Evolutionary conservation across 179 eudicot genomes (phyloP).

Genomic region (Heliamphora pulchella): DNA sequence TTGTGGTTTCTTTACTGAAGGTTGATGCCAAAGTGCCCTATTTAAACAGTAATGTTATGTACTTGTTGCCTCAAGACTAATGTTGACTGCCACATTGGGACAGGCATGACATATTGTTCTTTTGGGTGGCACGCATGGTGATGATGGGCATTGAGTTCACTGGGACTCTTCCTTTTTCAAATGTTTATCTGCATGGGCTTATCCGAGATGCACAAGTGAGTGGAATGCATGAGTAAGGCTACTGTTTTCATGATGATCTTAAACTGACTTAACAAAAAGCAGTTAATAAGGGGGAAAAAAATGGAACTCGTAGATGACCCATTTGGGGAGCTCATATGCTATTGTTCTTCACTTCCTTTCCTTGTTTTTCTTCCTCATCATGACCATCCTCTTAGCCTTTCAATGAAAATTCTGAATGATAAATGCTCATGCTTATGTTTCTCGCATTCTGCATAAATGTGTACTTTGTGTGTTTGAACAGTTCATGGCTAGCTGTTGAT

Average conservation of each 20-base stretch:
- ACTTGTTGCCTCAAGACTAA: conserved; percentile 5
- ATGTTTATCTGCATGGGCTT: conserved; percentile 88
- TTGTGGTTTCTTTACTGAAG: not conserved
- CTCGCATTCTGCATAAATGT: not conserved
- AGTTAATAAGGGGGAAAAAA: too few relatives aligned
- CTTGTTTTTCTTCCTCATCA: not conserved
- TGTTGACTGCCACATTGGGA: conserved; percentile 18
- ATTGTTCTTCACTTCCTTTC: not conserved
- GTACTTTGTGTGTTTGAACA: not conserved
- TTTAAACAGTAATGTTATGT: not conserved
- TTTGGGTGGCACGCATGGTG: conserved; percentile 99
- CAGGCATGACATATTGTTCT: conserved; percentile 98
- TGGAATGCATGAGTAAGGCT: conserved; percentile 12
- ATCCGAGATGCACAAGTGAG: conserved; percentile 94
- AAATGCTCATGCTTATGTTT: not conserved
- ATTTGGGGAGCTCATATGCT: not conserved
- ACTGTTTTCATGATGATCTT: not conserved
- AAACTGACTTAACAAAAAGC: not conserved
- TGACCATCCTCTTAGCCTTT: not conserved
- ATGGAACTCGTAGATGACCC: not conserved
- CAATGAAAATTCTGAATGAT: not conserved
- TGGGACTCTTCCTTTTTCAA: conserved; percentile 79
- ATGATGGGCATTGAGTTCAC: conserved; percentile 99
- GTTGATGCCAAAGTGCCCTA: conserved; percentile 7
- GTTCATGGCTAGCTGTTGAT: not conserved